Evolutionary conservation across 495 filamentous ascomycete genomes (phyloP), one percentile per base, ranked within the genome.

Genomic region (Lophiotrema nucula): DNA sequence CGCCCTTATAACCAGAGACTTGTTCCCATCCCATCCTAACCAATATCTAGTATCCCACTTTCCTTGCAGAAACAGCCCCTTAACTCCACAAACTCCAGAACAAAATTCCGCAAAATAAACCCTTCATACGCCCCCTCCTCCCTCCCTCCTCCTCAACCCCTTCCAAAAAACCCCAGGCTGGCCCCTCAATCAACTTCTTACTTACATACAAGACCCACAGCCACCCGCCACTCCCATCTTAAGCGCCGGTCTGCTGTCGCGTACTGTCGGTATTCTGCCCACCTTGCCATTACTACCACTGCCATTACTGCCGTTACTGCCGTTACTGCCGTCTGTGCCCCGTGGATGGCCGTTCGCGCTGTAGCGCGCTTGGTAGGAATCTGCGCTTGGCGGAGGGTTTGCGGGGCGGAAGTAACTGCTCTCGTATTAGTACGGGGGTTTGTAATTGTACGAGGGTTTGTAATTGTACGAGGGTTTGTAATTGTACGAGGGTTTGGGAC

Each of bases 191-290:
- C n/a, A n/a, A n/a, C n/a, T n/a, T n/a, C n/a, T n/a, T n/a, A n/a
- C n/a, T n/a, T n/a, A n/a, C n/a, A n/a, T n/a, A 48, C 60, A 63
- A 38, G 60, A 53, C 22, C 60, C 60, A 58, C 60, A 63, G 15
- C 38, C 31, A 2, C 53, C 46, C 21, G 53, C 26, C 4, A 39
- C 53, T 0, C 24, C 47, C 37, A 63, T 37, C 39, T 42, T 46
- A 53, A 63, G 5, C 41, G 60, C 41, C 18, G 53, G 47, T 31
- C 60, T n/a, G 1, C 27, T 43, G 41, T 63, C 60, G 16, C 23
- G 16, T 19, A 41, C 51, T 2, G 18, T 15, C 18, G 23, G 43
- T 6, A 62, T 12, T 27, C 58, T 50, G 2, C 51, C 58, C 10
- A 47, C 46, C 8, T 24, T 24, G 41, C 57, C 26, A 24, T 18